Evolutionary conservation across 768 basidiomycete species (phyloP), one percentile per base, ranked within the genome.

Genomic region (Amanita subjunquillea): DNA sequence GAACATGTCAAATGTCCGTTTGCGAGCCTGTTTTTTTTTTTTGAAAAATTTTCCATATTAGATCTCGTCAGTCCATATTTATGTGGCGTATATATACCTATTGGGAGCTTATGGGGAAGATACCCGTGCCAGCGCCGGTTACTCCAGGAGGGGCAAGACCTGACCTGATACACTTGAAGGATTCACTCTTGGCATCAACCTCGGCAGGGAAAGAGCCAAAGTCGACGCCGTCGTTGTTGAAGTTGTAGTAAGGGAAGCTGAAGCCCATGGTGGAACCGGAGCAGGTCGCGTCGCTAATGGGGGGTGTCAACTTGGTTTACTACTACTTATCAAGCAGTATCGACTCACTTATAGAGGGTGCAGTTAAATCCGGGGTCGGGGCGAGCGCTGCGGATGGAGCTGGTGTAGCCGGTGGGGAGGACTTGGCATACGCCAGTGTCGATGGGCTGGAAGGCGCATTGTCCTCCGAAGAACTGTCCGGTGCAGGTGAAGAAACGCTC

Each of bases 401-500:
- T 39, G 3, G 36, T 34, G 48, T 0, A 49, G 3, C 37, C 32
- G 3, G 10, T 20, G 12, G 48, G 48, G 48, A 49, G 25, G 36
- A 20, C 20, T 36, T 49, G 48, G 22, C 48, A 49, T 37, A 27
- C 12, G 9, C 40, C 40, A 32, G 40, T 34, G 10, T 41, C 29
- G 27, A 50, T 50, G 6, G 20, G 12, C 20, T 50, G 49, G 38
- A 50, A 50, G 29, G 20, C 38, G 27, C 49, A 50, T 5, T 4
- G 2, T 20, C 49, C 49, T 29, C 49, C 49, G 13, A 27, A 50
- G 49, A 40, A 50, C 1, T 4, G 0, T 6, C 29, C 25, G 27
- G 49, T 50, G 49, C 49, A 50, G 13, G 49, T 50, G 49, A 50
- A 50, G 49, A 50, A 30, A 9, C 49, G 49, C 13, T 30, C n/a